Evolutionary conservation across 805 yeast species (phyloP), one percentile per base, ranked within the genome.

Genomic region (Saccharomycopsis fodiens): DNA sequence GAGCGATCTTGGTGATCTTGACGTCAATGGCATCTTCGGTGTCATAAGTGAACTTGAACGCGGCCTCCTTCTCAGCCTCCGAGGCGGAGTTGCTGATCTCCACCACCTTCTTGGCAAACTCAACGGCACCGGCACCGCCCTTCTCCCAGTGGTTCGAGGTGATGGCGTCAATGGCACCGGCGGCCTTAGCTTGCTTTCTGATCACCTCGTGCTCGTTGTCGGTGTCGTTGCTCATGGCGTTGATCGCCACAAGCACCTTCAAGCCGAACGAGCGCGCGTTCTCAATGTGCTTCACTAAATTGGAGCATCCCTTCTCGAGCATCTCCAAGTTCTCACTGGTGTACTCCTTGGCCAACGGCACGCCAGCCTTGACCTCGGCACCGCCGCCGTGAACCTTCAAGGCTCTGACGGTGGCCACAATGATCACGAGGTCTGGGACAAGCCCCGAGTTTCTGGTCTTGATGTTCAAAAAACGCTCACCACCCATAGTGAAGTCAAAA

Each of bases 401-500:
- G 21, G 94, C 94, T 67, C 94, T 75, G 17, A 82, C 82, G 32
- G 94, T 84, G 43, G 94, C 93, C 50, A 84, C 94, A 55, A 84
- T 73, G 39, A 84, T 86, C 52, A 84, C 83, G 39, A 76, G 79
- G 61, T 84, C 86, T 16, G 94, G 94, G 25, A 70, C 70, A 52
- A 83, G 69, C 6, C 91, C 93, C n/a, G 86, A 78, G 7, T 88
- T 73, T 60, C 93, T 74, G 62, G 89, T 81, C 64, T 84, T 84
- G 67, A 84, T 84, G 65, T 84, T 82, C 63, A 82, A 70, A 64
- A 84, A 84, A 66, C 94, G 71, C 68, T 84, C 94, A 63, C 94
- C 94, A 60, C 94, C 94, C 94, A 84, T 84, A 42, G 93, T 84
- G 71, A 84, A 84, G 64, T 84, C 94, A 66, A 84, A 84, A 52